Percentiles rank a stretch among this genome's conserved stretches.
Conservation (phyloP, 345 rosid genomes). For the Gossypioides kirkii region DNA sequence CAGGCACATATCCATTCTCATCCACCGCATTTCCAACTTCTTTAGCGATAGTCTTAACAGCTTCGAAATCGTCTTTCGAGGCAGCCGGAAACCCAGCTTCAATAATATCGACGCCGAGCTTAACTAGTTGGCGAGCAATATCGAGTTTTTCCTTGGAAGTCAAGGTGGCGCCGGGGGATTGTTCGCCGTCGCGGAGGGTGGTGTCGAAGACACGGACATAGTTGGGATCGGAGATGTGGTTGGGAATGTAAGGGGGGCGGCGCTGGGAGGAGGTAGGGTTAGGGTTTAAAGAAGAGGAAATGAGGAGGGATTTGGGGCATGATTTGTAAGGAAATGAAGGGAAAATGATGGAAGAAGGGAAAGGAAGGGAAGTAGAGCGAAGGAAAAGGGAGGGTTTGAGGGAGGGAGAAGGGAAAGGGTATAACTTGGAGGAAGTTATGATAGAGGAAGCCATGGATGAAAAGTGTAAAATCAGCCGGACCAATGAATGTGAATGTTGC, state of each 20-base stretch:
- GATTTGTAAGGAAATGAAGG: conserved; percentile 21
- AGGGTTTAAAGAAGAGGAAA: conserved; percentile 22
- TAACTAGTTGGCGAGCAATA: conserved; percentile 85
- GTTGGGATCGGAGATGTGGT: conserved; percentile 63
- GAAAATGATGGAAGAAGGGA: conserved; percentile 7
- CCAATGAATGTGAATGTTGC: too few species aligned
- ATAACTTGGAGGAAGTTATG: not conserved
- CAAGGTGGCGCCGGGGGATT: conserved; percentile 93
- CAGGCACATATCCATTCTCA: conserved; percentile 71
- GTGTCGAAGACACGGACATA: conserved; percentile 91
- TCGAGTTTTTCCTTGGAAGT: conserved; percentile 87
- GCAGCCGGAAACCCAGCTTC: conserved; percentile 97
- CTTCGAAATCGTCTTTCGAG: conserved; percentile 87
- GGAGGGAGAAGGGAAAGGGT: not conserved
- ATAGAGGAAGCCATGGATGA: not conserved
- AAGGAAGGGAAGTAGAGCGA: not conserved
- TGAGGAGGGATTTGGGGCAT: conserved; percentile 17
- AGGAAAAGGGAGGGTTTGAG: not conserved
- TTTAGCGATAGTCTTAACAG: conserved; percentile 63
- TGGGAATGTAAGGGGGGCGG: conserved; percentile 74
- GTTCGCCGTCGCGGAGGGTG: conserved; percentile 98
- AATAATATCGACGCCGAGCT: conserved; percentile 86
- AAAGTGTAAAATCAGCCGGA: too few species aligned
- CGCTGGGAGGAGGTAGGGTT: conserved; percentile 20
- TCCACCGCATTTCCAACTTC: conserved; percentile 67